These are phyloP conservation scores for Rhizophagus prolifer DNA, from an alignment of 192 early-diverging fungal species.

Conservation along the genomic window DNA sequence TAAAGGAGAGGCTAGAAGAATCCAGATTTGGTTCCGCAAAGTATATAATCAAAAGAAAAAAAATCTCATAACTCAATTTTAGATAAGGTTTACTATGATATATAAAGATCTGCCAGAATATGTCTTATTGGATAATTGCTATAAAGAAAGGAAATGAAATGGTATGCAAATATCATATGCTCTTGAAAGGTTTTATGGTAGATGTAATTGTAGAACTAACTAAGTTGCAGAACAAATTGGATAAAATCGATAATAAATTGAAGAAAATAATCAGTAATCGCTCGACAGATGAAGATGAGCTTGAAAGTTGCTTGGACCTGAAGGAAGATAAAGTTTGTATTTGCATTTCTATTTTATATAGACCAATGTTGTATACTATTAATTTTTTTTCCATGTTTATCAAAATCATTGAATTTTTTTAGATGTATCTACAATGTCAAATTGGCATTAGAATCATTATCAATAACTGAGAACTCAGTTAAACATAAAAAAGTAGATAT, in stretches of 20 bases:
- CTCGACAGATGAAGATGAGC: neutral
- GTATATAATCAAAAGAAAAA: neutral
- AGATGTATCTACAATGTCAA: conserved; percentile 11
- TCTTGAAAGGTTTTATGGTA: conserved; percentile 13
- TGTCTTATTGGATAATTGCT: neutral
- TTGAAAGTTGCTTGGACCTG: conserved; percentile 1
- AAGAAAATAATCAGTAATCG: neutral
- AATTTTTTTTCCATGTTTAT: neutral
- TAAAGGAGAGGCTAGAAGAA: too few species aligned
- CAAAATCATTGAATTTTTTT: neutral
- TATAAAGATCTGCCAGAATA: neutral
- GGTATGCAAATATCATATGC: neutral
- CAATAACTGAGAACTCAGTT: neutral
- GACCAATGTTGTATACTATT: too few species aligned
- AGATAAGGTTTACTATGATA: conserved; percentile 18
- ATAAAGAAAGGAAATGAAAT: neutral
- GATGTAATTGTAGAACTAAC: neutral
- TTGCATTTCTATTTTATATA: too few species aligned
- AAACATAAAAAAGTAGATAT: neutral
- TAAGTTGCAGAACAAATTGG: neutral
- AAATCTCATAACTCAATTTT: neutral
- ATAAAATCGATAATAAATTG: neutral
- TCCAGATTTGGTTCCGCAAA: too few species aligned
- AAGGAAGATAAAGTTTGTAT: conserved; percentile 14
- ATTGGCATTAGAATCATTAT: neutral